phyloP scores from a whole-genome alignment of 225 moss, liverwort and hornwort species.

The Bryum argenteum region DNA sequence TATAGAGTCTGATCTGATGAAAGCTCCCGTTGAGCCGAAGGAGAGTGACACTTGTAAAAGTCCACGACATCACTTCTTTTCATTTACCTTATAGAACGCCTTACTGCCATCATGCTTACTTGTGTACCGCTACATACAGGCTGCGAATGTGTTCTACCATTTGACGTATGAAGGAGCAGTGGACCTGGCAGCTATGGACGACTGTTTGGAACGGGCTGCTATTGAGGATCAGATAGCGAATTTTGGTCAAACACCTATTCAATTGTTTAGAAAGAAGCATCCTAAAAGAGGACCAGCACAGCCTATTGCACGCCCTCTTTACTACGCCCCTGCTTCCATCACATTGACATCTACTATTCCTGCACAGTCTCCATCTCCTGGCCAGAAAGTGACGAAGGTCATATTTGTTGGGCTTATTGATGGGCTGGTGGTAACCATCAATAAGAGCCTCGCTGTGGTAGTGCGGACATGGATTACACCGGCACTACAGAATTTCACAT shows the following conservation, averaged over 20 bases:
- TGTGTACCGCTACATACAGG: constrained; percentile 40
- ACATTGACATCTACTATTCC: constrained; percentile 64
- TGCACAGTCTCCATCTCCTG: constrained; percentile 45
- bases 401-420: constrained; percentile 72
- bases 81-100: background rate
- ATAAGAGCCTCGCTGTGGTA: constrained; percentile 57
- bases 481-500: constrained; percentile 72
- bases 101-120: constrained; percentile 21
- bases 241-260: constrained; percentile 79
- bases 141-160: constrained; percentile 82
- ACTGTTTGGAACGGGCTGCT: constrained; percentile 67
- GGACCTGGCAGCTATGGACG: constrained; percentile 70
- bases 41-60: background rate
- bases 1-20: background rate
- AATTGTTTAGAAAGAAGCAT: constrained; percentile 73
- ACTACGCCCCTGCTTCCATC: constrained; percentile 82
- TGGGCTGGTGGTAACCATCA: constrained; percentile 70
- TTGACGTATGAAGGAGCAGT: constrained; percentile 85
- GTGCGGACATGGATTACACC: constrained; percentile 78
- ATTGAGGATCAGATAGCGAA: constrained; percentile 84
- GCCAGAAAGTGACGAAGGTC: constrained; percentile 55
- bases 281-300: constrained; percentile 71
- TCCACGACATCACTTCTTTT: background rate
- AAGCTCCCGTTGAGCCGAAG: constrained; percentile 2
- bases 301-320: constrained; percentile 77